Percentiles rank a stretch among this genome's conserved stretches.
phyloP scores from a whole-genome alignment of 805 yeast genomes.

The Nakazawaea molendinolei region DNA sequence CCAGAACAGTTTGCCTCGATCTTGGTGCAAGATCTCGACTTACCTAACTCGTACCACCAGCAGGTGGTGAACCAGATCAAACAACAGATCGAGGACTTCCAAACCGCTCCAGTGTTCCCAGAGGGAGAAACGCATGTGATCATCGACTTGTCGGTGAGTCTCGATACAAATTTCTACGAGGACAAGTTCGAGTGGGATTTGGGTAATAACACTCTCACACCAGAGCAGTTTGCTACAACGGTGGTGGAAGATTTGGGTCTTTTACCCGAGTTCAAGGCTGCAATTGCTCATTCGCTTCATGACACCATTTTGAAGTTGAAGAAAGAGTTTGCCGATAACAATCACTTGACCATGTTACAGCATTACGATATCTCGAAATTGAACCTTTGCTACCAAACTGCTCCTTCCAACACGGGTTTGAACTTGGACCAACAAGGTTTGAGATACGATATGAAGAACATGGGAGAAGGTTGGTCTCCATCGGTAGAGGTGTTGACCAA shows the following conservation, averaged over 20 bases:
- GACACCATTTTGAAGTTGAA: slow-evolving; percentile 73
- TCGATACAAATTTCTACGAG: slow-evolving; percentile 78
- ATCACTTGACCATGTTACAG: slow-evolving; percentile 26
- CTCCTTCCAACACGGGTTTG: slow-evolving; percentile 13
- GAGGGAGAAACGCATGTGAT: slow-evolving; percentile 69
- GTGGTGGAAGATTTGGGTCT: slow-evolving; percentile 85
- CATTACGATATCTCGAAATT: slow-evolving; percentile 28
- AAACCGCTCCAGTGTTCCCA: slow-evolving; percentile 62
- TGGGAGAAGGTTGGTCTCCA: slow-evolving; percentile 86
- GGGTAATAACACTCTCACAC: slow-evolving; percentile 45
- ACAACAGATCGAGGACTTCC: slow-evolving; percentile 75
- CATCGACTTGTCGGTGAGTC: slow-evolving; percentile 71
- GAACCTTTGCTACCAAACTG: slow-evolving; percentile 26
- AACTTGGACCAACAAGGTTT: slow-evolving; percentile 32
- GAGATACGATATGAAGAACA: slow-evolving; percentile 66
- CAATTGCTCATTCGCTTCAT: slow-evolving; percentile 81
- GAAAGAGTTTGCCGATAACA: slow-evolving; percentile 68
- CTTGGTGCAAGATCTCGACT: slow-evolving; percentile 77
- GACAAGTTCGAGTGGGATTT: slow-evolving; percentile 96
- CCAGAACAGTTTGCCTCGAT: slow-evolving; percentile 73
- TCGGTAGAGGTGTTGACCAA: slow-evolving; percentile 78
- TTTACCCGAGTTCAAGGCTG: slow-evolving; percentile 79
- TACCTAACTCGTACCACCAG: slow-evolving; percentile 57
- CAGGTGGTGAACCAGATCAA: slow-evolving; percentile 65
- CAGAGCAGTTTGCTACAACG: slow-evolving; percentile 76